These are phyloP conservation scores for Starmerella cellae DNA, from an alignment of 805 yeast genomes.

Conservation along the genomic window DNA sequence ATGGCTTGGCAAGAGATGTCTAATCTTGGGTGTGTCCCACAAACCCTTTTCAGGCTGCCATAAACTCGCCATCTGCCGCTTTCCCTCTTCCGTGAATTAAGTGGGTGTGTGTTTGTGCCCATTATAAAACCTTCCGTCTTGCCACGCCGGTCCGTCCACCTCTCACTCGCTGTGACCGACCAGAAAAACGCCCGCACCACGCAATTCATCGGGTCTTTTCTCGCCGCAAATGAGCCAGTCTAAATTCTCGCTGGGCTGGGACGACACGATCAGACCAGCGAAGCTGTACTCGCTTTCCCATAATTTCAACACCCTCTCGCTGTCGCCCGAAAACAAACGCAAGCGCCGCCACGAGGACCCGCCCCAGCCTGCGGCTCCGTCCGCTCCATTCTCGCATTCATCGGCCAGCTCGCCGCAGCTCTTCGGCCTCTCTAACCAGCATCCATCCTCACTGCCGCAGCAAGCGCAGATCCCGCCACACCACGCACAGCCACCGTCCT, in stretches of 20 bases:
- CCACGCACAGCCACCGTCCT: not conserved
- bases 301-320: constrained; percentile 7
- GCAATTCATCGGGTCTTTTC: too few species aligned
- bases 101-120: too few species aligned
- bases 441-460: not conserved
- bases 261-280: constrained; percentile 22
- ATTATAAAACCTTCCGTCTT: too few species aligned
- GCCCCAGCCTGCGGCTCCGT: not conserved
- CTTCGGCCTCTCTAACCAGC: too few species aligned
- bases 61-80: too few species aligned
- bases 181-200: too few species aligned
- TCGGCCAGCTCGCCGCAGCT: not conserved
- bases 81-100: too few species aligned
- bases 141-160: too few species aligned
- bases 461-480: not conserved
- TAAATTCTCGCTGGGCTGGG: constrained; percentile 20
- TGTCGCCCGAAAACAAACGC: constrained; percentile 20
- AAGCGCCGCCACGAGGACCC: constrained; percentile 20
- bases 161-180: too few species aligned
- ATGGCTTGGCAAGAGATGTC: too few species aligned
- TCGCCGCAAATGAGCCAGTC: constrained; percentile 1
- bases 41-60: too few species aligned
- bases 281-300: constrained; percentile 4
- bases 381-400: not conserved
- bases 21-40: too few species aligned